These are phyloP conservation scores for Lactarius vividus DNA, from an alignment of 768 basidiomycete genomes.

Conservation along the genomic window DNA sequence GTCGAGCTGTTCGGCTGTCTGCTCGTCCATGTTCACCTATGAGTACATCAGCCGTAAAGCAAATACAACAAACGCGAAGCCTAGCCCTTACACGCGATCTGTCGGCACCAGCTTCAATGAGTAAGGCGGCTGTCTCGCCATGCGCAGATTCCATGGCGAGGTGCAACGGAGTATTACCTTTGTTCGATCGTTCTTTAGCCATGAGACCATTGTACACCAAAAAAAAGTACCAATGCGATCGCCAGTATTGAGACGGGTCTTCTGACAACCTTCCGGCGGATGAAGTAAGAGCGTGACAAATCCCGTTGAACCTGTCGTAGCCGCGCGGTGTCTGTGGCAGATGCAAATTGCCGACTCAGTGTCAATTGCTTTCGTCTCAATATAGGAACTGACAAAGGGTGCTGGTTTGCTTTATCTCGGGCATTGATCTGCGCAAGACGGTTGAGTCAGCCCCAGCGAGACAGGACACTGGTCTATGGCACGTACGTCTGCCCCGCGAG, in stretches of 20 bases:
- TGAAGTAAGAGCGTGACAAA: constrained; percentile 86
- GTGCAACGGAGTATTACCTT: constrained; percentile 95
- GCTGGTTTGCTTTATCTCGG: constrained; percentile 89
- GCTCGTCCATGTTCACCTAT: constrained; percentile 79
- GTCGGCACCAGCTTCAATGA: constrained; percentile 96
- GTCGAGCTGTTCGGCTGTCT: constrained; percentile 83
- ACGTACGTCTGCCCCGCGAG: constrained; percentile 89
- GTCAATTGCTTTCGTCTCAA: neutral
- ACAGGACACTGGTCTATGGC: constrained; percentile 26
- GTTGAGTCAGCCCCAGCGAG: constrained; percentile 27
- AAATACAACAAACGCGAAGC: constrained; percentile 15
- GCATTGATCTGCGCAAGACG: constrained; percentile 74
- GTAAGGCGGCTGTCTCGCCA: constrained; percentile 81
- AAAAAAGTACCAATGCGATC: constrained; percentile 64
- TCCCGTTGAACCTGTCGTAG: constrained; percentile 89
- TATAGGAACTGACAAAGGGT: constrained; percentile 64
- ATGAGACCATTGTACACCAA: constrained; percentile 25
- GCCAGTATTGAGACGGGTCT: constrained; percentile 81
- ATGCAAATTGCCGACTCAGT: neutral
- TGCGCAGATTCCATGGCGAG: constrained; percentile 97
- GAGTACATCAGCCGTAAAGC: constrained; percentile 8
- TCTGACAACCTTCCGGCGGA: constrained; percentile 69
- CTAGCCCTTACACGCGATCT: constrained; percentile 69
- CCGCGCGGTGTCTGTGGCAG: constrained; percentile 79
- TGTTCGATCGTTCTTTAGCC: constrained; percentile 30